Evolutionary conservation across 73 alveolate genomes (phyloP).

Genomic region (Durusdinium trenchii): DNA sequence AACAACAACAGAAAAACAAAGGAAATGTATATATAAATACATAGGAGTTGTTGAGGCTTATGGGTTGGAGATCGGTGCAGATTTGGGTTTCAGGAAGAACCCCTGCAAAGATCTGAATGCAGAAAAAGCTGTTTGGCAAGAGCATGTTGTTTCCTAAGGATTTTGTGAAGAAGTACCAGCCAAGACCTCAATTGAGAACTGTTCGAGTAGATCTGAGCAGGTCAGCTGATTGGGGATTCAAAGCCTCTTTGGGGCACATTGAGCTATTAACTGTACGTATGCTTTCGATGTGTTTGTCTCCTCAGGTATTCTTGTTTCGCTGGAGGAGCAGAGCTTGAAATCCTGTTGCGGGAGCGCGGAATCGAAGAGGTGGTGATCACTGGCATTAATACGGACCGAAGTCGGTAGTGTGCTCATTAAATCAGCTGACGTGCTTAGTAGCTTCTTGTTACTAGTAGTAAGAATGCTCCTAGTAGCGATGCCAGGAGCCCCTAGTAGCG

Average conservation of each 20-base stretch:
- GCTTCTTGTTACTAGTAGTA: no score
- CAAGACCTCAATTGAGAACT: neutral
- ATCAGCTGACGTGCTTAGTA: neutral
- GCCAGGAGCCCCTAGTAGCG: no score
- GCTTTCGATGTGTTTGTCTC: neutral
- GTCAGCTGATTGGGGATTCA: neutral
- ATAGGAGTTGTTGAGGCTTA: no score
- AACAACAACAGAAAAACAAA: no score
- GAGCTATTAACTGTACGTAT: no score
- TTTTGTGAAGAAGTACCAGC: slow-evolving; percentile 82
- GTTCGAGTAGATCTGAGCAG: neutral
- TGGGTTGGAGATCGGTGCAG: no score
- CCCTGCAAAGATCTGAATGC: no score
- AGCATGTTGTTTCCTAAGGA: neutral
- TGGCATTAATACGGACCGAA: slow-evolving; percentile 83
- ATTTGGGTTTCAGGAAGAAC: no score
- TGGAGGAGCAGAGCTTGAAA: slow-evolving; percentile 57
- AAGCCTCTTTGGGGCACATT: neutral
- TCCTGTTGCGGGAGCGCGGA: slow-evolving; percentile 2
- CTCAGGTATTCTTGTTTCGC: slow-evolving; percentile 81
- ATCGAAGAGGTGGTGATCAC: slow-evolving; percentile 89
- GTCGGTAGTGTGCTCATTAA: no score
- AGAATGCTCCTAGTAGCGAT: no score
- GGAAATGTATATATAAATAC: no score
- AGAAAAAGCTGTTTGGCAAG: no score